Conservation (phyloP, 2,329 filamentous ascomycete genomes). For the Botrytis tulipae region DNA sequence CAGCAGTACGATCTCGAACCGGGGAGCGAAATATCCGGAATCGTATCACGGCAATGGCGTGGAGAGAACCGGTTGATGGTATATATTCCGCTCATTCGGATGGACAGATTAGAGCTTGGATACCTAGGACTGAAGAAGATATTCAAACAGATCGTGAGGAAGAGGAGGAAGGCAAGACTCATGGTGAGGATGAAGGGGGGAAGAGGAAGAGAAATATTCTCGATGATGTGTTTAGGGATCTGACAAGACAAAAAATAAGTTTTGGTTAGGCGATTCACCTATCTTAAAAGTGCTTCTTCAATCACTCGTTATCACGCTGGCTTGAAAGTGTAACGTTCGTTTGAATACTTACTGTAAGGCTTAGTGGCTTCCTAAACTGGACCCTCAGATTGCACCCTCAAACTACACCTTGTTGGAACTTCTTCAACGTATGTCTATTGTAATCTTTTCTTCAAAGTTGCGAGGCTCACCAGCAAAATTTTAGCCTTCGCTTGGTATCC, state of each 20-base stretch:
- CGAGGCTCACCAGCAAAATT: neutral
- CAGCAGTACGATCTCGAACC: conserved; percentile 47
- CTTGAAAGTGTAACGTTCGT: neutral
- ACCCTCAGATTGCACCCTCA: neutral
- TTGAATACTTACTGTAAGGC: neutral
- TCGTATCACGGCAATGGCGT: conserved; percentile 72
- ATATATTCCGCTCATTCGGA: conserved; percentile 83
- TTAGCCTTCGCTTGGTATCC: neutral
- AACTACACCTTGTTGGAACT: neutral
- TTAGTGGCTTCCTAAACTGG: neutral
- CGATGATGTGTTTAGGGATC: conserved; percentile 73
- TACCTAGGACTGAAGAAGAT: conserved; percentile 55
- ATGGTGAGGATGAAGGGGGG: conserved; percentile 49
- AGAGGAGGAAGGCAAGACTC: conserved; percentile 35
- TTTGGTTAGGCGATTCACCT: conserved; percentile 43
- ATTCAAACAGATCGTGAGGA: conserved; percentile 51
- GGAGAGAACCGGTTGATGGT: conserved; percentile 63
- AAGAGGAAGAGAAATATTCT: conserved; percentile 75
- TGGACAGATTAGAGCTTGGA: conserved; percentile 80
- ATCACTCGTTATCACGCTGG: neutral
- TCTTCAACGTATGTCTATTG: neutral
- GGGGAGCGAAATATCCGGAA: conserved; percentile 59
- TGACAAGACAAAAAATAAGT: conserved; percentile 71
- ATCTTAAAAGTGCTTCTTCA: neutral
- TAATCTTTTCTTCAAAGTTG: neutral